phyloP scores from a whole-genome alignment of 2,329 filamentous ascomycete genomes.

The Ascochyta fabae region DNA sequence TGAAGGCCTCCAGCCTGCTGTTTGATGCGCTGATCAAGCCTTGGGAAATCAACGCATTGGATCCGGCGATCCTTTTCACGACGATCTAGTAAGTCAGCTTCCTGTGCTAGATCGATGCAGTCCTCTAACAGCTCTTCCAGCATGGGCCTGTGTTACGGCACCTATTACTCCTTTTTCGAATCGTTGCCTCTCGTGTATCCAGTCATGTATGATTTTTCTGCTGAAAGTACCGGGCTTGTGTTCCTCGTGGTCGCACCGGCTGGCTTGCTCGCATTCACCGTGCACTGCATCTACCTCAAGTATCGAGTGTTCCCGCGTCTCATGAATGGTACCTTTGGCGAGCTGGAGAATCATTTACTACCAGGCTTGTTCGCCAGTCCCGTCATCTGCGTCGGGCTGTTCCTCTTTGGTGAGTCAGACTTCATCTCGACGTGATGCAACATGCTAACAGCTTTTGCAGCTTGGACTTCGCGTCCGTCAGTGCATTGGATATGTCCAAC shows the following conservation, averaged over 20 bases:
- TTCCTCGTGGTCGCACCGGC: slow-evolving; percentile 81
- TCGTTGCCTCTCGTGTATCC: slow-evolving; percentile 70
- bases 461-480: slow-evolving; percentile 68
- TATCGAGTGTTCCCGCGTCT: slow-evolving; percentile 69
- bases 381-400: slow-evolving; percentile 68
- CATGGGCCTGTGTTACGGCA: slow-evolving; percentile 78
- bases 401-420: slow-evolving; percentile 61
- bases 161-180: slow-evolving; percentile 77
- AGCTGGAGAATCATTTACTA: slow-evolving; percentile 73
- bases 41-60: slow-evolving; percentile 81
- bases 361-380: slow-evolving; percentile 64
- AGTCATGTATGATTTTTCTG: slow-evolving; percentile 75
- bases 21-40: slow-evolving; percentile 69
- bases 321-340: slow-evolving; percentile 72
- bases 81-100: slow-evolving; percentile 64
- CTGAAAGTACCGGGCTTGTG: slow-evolving; percentile 77
- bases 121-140: not conserved
- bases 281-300: slow-evolving; percentile 75
- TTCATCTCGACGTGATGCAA: not conserved
- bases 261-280: slow-evolving; percentile 68
- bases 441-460: slow-evolving; percentile 11
- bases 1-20: slow-evolving; percentile 48
- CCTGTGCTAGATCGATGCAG: not conserved
- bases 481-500: slow-evolving; percentile 65
- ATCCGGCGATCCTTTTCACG: slow-evolving; percentile 83